Conservation (phyloP, 2,329 filamentous ascomycete genomes). For the Diaporthe citriasiana region DNA sequence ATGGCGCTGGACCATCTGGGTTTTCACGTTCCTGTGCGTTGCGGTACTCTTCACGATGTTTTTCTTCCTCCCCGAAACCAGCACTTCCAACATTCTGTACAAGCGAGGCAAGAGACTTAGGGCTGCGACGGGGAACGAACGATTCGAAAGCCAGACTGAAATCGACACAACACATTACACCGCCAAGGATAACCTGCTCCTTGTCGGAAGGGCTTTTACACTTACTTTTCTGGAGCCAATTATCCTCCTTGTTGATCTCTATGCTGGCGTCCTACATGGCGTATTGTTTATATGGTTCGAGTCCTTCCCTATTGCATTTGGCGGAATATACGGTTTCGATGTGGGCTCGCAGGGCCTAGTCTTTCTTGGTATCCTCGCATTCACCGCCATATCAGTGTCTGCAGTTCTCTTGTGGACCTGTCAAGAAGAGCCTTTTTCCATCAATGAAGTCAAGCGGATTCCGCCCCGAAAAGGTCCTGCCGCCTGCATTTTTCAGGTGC, state of each 20-base stretch:
- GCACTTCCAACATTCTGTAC: slow-evolving; percentile 11
- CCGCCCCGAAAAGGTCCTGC: slow-evolving; percentile 13
- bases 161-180: neutral
- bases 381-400: neutral
- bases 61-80: slow-evolving; percentile 26
- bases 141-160: neutral
- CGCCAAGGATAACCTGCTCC: neutral
- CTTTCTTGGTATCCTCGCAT: neutral
- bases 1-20: slow-evolving; percentile 28
- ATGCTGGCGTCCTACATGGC: neutral
- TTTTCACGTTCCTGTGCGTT: slow-evolving; percentile 2
- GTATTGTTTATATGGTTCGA: slow-evolving; percentile 17
- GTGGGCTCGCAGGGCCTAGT: neutral
- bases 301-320: slow-evolving; percentile 22
- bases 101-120: slow-evolving; percentile 8
- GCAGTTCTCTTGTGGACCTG: neutral
- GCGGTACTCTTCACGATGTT: neutral
- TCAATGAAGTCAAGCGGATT: neutral
- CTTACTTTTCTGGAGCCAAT: slow-evolving; percentile 6
- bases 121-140: neutral
- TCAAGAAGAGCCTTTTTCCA: neutral
- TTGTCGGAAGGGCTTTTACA: neutral
- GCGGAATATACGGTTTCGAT: slow-evolving; percentile 1
- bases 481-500: neutral
- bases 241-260: neutral